Evolutionary conservation across 176 grass and related monocot species (phyloP).

Genomic region (Rhipidocladum racemiflorum): DNA sequence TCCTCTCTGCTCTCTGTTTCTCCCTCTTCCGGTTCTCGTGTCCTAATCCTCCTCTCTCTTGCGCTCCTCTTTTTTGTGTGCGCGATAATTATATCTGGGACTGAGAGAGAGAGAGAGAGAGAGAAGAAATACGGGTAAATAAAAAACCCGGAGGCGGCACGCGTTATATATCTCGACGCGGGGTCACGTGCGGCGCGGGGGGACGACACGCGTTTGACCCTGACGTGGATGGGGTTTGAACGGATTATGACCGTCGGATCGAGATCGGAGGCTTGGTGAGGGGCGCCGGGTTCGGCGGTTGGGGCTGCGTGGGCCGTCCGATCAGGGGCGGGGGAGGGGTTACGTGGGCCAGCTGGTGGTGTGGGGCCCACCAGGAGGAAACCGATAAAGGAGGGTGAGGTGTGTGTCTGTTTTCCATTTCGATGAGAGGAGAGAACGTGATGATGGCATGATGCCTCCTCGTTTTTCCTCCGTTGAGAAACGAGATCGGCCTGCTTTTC

Average conservation of each 20-base stretch:
- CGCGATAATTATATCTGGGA: constrained; percentile 21
- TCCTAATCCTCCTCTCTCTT: constrained; percentile 36
- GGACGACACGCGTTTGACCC: constrained; percentile 42
- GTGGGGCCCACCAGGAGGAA: not conserved
- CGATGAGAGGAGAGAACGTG: constrained; percentile 11
- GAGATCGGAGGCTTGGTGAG: not conserved
- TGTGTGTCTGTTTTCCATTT: constrained; percentile 31
- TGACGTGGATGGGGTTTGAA: constrained; percentile 34
- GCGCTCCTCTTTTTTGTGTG: constrained; percentile 31
- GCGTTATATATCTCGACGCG: constrained; percentile 26
- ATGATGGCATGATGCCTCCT: too few relatives aligned
- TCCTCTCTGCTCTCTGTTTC: not conserved
- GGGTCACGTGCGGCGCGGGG: constrained; percentile 1
- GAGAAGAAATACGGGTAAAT: not conserved
- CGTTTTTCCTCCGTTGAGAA: not conserved
- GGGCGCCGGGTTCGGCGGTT: not conserved
- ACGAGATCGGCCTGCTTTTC: not conserved
- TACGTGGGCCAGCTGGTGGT: not conserved
- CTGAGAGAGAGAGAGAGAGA: too few relatives aligned
- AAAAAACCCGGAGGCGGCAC: constrained; percentile 8
- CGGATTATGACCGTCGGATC: not conserved
- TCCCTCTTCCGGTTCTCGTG: constrained; percentile 26
- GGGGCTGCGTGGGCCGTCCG: not conserved
- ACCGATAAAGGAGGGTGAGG: constrained; percentile 30
- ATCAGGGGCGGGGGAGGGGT: not conserved